Base-by-base conservation (phyloP, 768 basidiomycete species). In the Rickenella mellea region DNA sequence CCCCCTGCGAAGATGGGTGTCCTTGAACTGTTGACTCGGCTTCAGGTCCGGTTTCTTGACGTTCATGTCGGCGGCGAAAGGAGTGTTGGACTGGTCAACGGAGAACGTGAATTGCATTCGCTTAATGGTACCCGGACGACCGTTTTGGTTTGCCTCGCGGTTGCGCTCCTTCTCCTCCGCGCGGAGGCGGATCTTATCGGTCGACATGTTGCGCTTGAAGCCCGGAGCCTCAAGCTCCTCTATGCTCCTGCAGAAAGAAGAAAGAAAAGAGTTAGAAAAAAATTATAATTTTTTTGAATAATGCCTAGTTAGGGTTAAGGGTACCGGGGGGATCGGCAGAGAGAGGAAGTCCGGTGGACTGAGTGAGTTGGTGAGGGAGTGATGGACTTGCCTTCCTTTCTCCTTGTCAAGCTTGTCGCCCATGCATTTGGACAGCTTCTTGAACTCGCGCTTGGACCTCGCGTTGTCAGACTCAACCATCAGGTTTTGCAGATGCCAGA, bases 381-480 rank as follows among this genome's bases (percentile, higher is more conserved):
- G 42, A 25, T 24, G 20, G 28, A 74, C 85, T 49, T 39, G 88
- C 88, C 84, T 66, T 57, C 88, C 88, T 65, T 89, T 90, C 66
- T 91, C 88, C 66, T 86, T 88, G 72, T 91, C 88, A 53, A 91
- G 70, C 62, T 86, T 89, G 68, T 91, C 88, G 49, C 88, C 76
- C 89, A 91, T 91, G 58, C 64, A 75, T 63, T 83, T 87, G 53
- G 83, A 84, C 42, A 91, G 77, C 54, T 86, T 88, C 68, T 81
- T 85, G 71, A 91, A 90, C 64, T 90, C 86, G 38, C 88, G 82
- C 58, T 88, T 88, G 12, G 82, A 78, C 63, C 79, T 84, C 31
- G 88, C 86, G 49, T 88, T 88, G 71, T 91, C 89, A 47, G 80
- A 73, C 64, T 91, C 87, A 65, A 91, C 87, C 68, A 90, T 90